These are phyloP conservation scores for Geotrichum carabidarum DNA, from an alignment of 1,139 yeast genomes.

Conservation along the genomic window DNA sequence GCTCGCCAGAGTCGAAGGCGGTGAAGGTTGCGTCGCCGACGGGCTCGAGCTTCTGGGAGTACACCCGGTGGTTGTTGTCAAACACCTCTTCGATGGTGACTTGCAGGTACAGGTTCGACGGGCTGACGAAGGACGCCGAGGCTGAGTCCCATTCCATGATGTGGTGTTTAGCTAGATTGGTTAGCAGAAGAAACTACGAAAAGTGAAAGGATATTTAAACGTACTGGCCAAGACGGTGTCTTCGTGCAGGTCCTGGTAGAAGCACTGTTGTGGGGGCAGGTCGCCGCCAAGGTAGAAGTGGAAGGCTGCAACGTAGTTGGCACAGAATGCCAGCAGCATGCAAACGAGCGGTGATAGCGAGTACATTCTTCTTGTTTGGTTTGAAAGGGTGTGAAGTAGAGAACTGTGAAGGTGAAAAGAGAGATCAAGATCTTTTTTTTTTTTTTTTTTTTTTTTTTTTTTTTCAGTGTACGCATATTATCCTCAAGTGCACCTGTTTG, in stretches of 20 bases:
- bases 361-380: not conserved
- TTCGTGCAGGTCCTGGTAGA: constrained; percentile 57
- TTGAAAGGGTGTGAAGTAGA: not conserved
- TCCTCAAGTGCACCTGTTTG: not conserved
- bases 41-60: constrained; percentile 56
- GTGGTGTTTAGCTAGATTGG: constrained; percentile 42
- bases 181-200: not conserved
- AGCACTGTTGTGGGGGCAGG: constrained; percentile 50
- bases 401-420: not conserved
- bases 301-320: constrained; percentile 33
- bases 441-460: not conserved
- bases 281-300: constrained; percentile 57
- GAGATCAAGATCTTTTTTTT: not conserved
- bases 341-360: constrained; percentile 9
- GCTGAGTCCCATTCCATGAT: constrained; percentile 53
- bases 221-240: constrained; percentile 56
- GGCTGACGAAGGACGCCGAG: constrained; percentile 44
- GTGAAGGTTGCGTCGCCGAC: constrained; percentile 63
- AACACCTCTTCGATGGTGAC: constrained; percentile 60
- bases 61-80: constrained; percentile 63
- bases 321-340: constrained; percentile 14
- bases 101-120: constrained; percentile 44
- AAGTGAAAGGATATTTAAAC: constrained; percentile 15
- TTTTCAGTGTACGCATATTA: not conserved
- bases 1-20: constrained; percentile 68